Percentiles rank a stretch among this genome's conserved stretches.
These are phyloP conservation scores for Bipolaris bicolor DNA, from an alignment of 2,329 filamentous ascomycete genomes.

Conservation along the genomic window DNA sequence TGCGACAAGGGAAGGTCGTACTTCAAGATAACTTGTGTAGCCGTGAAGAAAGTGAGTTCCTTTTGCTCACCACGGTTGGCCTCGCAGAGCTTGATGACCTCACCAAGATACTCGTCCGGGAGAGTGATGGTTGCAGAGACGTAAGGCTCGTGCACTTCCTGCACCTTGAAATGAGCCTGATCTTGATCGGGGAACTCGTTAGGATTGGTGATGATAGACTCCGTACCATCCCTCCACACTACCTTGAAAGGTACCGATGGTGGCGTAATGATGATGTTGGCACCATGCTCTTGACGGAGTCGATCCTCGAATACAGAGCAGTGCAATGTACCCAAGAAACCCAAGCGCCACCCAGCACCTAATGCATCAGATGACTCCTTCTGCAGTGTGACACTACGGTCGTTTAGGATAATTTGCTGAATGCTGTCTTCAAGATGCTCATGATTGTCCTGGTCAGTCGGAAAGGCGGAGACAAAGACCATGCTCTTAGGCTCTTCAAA, in stretches of 20 bases:
- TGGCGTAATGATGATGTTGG: conserved; percentile 94
- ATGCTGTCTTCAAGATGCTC: conserved; percentile 91
- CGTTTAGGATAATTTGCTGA: conserved; percentile 89
- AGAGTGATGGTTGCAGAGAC: conserved; percentile 86
- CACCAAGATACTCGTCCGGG: conserved; percentile 91
- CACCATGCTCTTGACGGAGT: conserved; percentile 89
- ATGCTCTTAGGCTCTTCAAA: conserved; percentile 98
- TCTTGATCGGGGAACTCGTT: conserved; percentile 84
- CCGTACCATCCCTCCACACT: conserved; percentile 75
- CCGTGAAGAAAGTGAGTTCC: conserved; percentile 87
- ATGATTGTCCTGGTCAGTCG: conserved; percentile 88
- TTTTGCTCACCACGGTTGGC: conserved; percentile 85
- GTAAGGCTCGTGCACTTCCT: conserved; percentile 73
- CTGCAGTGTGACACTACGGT: conserved; percentile 89
- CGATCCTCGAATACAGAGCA: conserved; percentile 99
- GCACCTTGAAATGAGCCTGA: conserved; percentile 58
- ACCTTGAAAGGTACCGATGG: conserved; percentile 93
- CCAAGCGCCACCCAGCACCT: conserved; percentile 90
- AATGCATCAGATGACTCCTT: conserved; percentile 95
- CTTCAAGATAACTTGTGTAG: conserved; percentile 90
- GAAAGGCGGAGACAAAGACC: conserved; percentile 98
- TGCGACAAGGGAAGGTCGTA: conserved; percentile 89
- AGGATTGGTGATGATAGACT: conserved; percentile 82
- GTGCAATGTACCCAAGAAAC: conserved; percentile 94
- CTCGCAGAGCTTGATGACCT: conserved; percentile 94